Evolutionary conservation across 1,139 yeast species (phyloP), one percentile per base, ranked within the genome.

Genomic region (Suhomyces choctaworum): DNA sequence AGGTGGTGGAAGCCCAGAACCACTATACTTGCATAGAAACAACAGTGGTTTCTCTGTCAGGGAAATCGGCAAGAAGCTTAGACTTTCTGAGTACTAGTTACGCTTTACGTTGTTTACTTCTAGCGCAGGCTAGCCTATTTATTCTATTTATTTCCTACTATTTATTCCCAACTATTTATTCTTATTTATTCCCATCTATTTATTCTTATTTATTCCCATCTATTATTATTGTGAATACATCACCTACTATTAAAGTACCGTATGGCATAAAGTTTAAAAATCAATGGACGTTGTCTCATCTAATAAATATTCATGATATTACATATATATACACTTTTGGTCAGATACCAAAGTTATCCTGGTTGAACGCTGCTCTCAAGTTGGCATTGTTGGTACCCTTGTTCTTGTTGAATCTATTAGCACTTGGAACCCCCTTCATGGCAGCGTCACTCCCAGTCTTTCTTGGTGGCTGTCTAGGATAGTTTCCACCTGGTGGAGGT

Each of bases 1-100:
- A 47, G 85, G 86, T 4, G 84, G 85, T 4, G 76, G 74, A 26
- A 70, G 81, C n/a, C 88, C 88, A 1, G 88, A 80, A 48, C 81
- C 80, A 6, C 80, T 80, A 43, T 68, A 69, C 59, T 66, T 62
- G 51, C 60, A 63, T 41, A 66, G 71, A 46, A 59, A 57, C 44
- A 64, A 61, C 42, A 59, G 68, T 40, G 75, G 73, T 6, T 76
- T 77, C 44, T 71, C 81, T 7, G 60, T 70, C 23, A 63, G 80
- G 41, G 88, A 82, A 45, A 78, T 84, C 48, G 90, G 87, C 31
- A 78, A 83, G 54, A 84, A 84, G 60, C 63, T 84, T 45, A 66
- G 92, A 47, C 66, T 84, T 35, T 79, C 89, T 2, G 94, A 84
- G 58, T 84, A 83, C 50, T 83, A 58, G 31, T n/a, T 11, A 21